Conservation (phyloP, 441 rosid species). For the Populus hybrid region DNA sequence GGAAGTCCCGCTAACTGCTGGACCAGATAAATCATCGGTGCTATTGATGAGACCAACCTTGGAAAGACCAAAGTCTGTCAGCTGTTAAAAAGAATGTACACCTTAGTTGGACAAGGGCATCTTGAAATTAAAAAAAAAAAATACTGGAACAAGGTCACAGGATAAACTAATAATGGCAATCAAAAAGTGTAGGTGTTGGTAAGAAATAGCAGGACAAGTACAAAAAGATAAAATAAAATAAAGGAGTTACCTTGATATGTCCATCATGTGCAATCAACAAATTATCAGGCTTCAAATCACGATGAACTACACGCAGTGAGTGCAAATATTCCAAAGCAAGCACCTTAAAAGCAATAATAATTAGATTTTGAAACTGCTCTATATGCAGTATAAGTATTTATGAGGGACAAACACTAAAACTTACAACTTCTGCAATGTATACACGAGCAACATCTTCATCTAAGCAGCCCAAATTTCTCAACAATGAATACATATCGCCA, state of each 20-base stretch:
- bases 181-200: neutral
- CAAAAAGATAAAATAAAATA: constrained; percentile 28
- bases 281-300: constrained; percentile 99
- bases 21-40: constrained; percentile 97
- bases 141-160: neutral
- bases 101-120: neutral
- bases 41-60: constrained; percentile 99
- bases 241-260: constrained; percentile 85
- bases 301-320: constrained; percentile 94
- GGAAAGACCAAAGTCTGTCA: constrained; percentile 99
- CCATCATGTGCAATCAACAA: constrained; percentile 99
- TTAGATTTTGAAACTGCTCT: neutral
- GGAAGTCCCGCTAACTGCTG: constrained; percentile 79
- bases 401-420: constrained; percentile 20
- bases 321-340: constrained; percentile 97
- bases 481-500: constrained; percentile 91
- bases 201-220: neutral
- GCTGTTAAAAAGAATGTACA: constrained; percentile 38
- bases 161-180: neutral
- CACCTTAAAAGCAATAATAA: constrained; percentile 42
- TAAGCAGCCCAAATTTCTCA: constrained; percentile 97
- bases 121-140: neutral
- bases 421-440: constrained; percentile 98
- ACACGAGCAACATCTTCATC: constrained; percentile 97
- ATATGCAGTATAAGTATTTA: neutral